Base-by-base conservation (phyloP, 176 grass and related monocot species). In the Hordeum marinum region DNA sequence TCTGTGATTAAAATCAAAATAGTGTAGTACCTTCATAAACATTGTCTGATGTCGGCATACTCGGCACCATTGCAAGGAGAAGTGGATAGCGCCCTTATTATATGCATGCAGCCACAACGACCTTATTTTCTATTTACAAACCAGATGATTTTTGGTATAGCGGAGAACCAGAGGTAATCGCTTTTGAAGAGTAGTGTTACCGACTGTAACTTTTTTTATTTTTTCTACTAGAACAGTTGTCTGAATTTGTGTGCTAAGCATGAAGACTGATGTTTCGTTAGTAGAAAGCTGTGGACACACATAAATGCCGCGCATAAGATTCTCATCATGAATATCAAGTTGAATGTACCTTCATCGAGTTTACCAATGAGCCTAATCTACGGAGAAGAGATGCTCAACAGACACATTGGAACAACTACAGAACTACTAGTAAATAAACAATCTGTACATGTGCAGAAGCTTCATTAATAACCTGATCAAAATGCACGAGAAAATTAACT, bases 391-490 rank as follows among this genome's bases (percentile, higher is more conserved):
- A 85, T 85, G 73, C 27, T 55, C 27, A 63, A 82, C 57, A 68
- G 60, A 76, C 78, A 88, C 18, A 36, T 84, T 58, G 70, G 24
- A 90, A 43, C 62, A 83, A 86, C 64, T 50, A n/a, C n/a, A n/a
- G n/a, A n/a, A n/a, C n/a, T n/a, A n/a, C n/a, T n/a, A n/a, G n/a
- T n/a, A 79, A 91, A 85, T 36, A 58, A 64, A 46, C 50, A 84
- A 10, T 67, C 39, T 89, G 17, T 73, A 61, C 78, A 92, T 84
- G 76, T 82, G 73, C 67, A 79, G 81, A 92, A 83, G 72, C 72
- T 92, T 85, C 84, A 91, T 75, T 90, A 78, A 89, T 90, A 78
- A 89, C 74, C 78, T 87, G 92, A 90, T 76, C 72, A 72, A 88
- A 21, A 79, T 70, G 39, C 54, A 57, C 1, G 20, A 57, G n/a